Percentiles rank a stretch among this genome's conserved stretches.
phyloP scores from a whole-genome alignment of 805 yeast species.

The Wickerhamomyces strasburgensis region DNA sequence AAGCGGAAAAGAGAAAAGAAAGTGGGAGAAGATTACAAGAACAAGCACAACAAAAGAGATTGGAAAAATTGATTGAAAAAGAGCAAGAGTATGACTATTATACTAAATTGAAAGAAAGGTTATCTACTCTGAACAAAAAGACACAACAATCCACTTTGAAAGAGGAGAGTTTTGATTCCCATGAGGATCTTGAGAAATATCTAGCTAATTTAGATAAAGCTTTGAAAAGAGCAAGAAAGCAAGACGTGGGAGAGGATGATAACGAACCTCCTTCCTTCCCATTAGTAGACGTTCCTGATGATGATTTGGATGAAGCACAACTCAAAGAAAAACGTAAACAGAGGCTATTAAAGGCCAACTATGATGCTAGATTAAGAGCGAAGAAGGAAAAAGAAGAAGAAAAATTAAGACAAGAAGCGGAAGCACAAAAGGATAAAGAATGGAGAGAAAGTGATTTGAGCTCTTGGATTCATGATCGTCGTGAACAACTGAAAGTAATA shows the following conservation, averaged over 20 bases:
- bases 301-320: conserved; percentile 71
- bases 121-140: conserved; percentile 46
- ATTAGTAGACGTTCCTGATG: conserved; percentile 78
- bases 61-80: conserved; percentile 74
- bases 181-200: conserved; percentile 65
- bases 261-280: conserved; percentile 57
- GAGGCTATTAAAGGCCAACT: conserved; percentile 74
- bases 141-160: conserved; percentile 52
- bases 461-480: conserved; percentile 75
- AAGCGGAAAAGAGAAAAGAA: conserved; percentile 76
- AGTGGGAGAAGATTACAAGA: conserved; percentile 87
- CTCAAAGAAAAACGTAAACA: conserved; percentile 85
- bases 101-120: conserved; percentile 47
- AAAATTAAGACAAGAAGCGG: conserved; percentile 52
- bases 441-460: conserved; percentile 73
- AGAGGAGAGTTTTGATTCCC: conserved; percentile 74
- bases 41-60: conserved; percentile 80
- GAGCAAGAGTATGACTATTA: conserved; percentile 78
- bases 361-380: conserved; percentile 82
- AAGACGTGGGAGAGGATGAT: conserved; percentile 61
- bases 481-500: conserved; percentile 54
- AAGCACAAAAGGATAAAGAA: conserved; percentile 59
- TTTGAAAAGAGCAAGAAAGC: conserved; percentile 59
- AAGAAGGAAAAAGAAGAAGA: conserved; percentile 73
- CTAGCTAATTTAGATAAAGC: conserved; percentile 60